These are phyloP conservation scores for Aspergillus pseudotamarii DNA, from an alignment of 2,329 filamentous ascomycete genomes.

Conservation along the genomic window DNA sequence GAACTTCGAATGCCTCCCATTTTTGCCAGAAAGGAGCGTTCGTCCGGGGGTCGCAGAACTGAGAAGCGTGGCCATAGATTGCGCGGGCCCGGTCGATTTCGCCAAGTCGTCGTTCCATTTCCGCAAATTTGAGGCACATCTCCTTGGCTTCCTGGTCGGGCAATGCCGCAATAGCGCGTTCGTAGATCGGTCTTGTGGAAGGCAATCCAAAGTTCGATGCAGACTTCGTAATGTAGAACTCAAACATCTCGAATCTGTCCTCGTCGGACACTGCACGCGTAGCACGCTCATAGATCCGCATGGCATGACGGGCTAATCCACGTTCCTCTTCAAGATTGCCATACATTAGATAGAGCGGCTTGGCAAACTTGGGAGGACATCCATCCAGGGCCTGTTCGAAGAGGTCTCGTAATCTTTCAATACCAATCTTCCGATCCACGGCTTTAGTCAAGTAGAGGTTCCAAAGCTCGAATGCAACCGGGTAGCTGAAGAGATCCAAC, in stretches of 20 bases:
- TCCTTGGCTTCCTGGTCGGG: slow-evolving; percentile 91
- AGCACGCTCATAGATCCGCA: slow-evolving; percentile 98
- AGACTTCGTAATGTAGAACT: slow-evolving; percentile 98
- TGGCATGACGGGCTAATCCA: slow-evolving; percentile 90
- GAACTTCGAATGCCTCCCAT: slow-evolving; percentile 96
- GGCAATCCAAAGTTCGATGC: slow-evolving; percentile 97
- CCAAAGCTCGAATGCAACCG: slow-evolving; percentile 97
- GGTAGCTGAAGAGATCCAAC: slow-evolving; percentile 96
- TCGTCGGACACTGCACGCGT: slow-evolving; percentile 94
- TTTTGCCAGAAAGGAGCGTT: slow-evolving; percentile 91
- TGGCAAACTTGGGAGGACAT: slow-evolving; percentile 93
- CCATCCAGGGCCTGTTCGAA: slow-evolving; percentile 97
- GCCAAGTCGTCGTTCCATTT: slow-evolving; percentile 89
- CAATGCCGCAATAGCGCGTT: slow-evolving; percentile 89
- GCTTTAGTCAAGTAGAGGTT: slow-evolving; percentile 97
- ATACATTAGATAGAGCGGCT: slow-evolving; percentile 96
- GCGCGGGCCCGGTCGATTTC: slow-evolving; percentile 94
- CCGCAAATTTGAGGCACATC: slow-evolving; percentile 98
- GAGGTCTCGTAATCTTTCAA: slow-evolving; percentile 88
- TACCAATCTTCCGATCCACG: slow-evolving; percentile 91
- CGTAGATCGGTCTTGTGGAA: slow-evolving; percentile 93
- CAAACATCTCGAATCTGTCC: slow-evolving; percentile 95
- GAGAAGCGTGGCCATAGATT: slow-evolving; percentile 94
- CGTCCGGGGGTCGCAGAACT: slow-evolving; percentile 94
- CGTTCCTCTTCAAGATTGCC: slow-evolving; percentile 95